Conservation (phyloP, 257 asterid genomes). For the Jasminum sambac region DNA sequence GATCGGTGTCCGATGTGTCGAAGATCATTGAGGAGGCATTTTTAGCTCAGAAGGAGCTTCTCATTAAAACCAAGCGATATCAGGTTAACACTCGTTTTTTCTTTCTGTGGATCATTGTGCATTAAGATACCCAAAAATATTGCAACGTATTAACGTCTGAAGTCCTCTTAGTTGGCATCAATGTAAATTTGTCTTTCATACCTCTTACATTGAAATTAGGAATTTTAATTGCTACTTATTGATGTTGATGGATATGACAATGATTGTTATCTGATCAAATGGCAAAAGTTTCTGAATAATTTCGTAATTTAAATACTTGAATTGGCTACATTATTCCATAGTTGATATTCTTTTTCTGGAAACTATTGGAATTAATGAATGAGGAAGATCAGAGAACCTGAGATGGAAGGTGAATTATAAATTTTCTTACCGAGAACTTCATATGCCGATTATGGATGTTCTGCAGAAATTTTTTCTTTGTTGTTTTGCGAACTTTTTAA, state of each 20-base stretch:
- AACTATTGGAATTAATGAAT: neutral
- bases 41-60: constrained; percentile 62
- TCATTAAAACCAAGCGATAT: constrained; percentile 41
- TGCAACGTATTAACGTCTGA: neutral
- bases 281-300: neutral
- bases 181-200: neutral
- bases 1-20: constrained; percentile 65
- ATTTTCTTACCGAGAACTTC: neutral
- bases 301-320: neutral
- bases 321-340: neutral
- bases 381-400: neutral
- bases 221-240: neutral
- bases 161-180: neutral
- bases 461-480: neutral
- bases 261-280: neutral
- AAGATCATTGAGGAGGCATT: constrained; percentile 62
- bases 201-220: neutral
- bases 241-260: neutral
- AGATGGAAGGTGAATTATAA: neutral
- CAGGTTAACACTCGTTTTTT: constrained; percentile 21
- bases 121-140: neutral
- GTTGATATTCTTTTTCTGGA: neutral
- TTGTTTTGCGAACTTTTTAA: neutral
- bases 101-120: neutral
- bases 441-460: neutral